Conservation (phyloP, 805 yeast species). For the Yamadazyma sp. region DNA sequence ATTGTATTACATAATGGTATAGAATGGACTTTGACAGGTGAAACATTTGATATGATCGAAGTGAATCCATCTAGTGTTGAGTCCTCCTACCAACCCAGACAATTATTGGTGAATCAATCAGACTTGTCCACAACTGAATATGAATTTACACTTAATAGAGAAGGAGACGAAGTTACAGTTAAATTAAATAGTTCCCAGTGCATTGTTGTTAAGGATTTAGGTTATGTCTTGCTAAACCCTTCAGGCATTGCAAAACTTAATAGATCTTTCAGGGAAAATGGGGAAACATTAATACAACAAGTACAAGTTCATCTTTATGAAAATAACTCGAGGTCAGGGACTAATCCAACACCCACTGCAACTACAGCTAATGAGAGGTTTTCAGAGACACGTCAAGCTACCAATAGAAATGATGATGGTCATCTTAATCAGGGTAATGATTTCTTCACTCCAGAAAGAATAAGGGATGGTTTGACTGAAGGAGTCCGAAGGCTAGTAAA, state of each 20-base stretch:
- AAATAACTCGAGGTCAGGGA: neutral
- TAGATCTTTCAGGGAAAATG: slow-evolving; percentile 9
- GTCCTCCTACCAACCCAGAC: slow-evolving; percentile 6
- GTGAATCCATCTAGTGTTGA: slow-evolving; percentile 5
- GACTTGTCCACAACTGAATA: slow-evolving; percentile 23
- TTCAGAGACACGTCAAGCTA: no score
- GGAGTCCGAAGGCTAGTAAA: no score
- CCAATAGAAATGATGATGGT: neutral
- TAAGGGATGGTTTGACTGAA: no score
- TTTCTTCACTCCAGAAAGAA: no score
- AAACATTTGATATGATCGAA: slow-evolving; percentile 20
- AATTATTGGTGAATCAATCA: slow-evolving; percentile 26
- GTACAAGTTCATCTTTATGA: slow-evolving; percentile 19
- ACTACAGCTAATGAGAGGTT: neutral
- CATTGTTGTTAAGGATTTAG: slow-evolving; percentile 35
- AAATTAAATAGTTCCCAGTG: slow-evolving; percentile 39
- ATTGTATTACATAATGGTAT: slow-evolving; percentile 18
- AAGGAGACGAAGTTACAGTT: slow-evolving; percentile 15
- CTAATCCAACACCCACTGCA: neutral
- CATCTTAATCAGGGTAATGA: no score
- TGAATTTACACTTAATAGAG: slow-evolving; percentile 18
- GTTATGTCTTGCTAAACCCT: slow-evolving; percentile 38
- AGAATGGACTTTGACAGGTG: slow-evolving; percentile 25
- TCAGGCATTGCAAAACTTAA: slow-evolving; percentile 30
- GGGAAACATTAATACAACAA: slow-evolving; percentile 21